A percentile compares a stretch with the other conserved stretches of the same genome.
phyloP scores from a whole-genome alignment of 2,329 filamentous ascomycete species.

The Colletotrichum paranaense region DNA sequence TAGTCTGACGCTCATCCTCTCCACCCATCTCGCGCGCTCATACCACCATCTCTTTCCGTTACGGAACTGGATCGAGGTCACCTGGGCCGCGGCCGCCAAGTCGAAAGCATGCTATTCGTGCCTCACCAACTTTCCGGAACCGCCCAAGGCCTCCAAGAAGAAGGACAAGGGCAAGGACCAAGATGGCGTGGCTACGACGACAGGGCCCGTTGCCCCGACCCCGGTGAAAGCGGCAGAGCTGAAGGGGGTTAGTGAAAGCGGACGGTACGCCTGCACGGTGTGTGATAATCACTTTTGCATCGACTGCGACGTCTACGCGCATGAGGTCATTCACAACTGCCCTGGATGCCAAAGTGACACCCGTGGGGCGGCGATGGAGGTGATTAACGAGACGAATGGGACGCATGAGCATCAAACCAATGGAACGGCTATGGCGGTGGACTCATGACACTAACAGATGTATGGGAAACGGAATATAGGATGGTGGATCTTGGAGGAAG shows the following conservation, averaged over 20 bases:
- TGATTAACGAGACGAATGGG: constrained; percentile 44
- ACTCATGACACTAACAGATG: constrained; percentile 39
- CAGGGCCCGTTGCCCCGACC: constrained; percentile 35
- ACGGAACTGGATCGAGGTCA: constrained; percentile 89
- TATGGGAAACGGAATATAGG: background rate
- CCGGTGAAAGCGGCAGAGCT: constrained; percentile 39
- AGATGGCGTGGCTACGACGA: constrained; percentile 34
- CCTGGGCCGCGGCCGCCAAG: constrained; percentile 77
- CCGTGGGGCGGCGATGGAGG: constrained; percentile 41
- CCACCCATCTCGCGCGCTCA: constrained; percentile 90
- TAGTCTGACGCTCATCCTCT: constrained; percentile 90
- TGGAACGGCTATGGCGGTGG: constrained; percentile 57
- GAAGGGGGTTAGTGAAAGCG: constrained; percentile 84
- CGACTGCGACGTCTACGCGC: constrained; percentile 95
- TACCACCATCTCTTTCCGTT: constrained; percentile 95
- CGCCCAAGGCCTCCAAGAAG: constrained; percentile 42
- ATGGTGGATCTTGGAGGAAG: background rate
- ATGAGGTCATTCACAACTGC: constrained; percentile 95
- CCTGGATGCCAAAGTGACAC: constrained; percentile 81
- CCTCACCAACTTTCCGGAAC: constrained; percentile 74
- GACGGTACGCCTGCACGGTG: constrained; percentile 88
- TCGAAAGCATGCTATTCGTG: constrained; percentile 83
- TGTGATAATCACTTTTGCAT: constrained; percentile 96
- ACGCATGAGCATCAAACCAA: constrained; percentile 43
- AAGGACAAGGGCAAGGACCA: constrained; percentile 37